Percentiles rank a stretch among this genome's conserved stretches.
phyloP scores from a whole-genome alignment of 257 asterid genomes.

The Rehmannia glutinosa region DNA sequence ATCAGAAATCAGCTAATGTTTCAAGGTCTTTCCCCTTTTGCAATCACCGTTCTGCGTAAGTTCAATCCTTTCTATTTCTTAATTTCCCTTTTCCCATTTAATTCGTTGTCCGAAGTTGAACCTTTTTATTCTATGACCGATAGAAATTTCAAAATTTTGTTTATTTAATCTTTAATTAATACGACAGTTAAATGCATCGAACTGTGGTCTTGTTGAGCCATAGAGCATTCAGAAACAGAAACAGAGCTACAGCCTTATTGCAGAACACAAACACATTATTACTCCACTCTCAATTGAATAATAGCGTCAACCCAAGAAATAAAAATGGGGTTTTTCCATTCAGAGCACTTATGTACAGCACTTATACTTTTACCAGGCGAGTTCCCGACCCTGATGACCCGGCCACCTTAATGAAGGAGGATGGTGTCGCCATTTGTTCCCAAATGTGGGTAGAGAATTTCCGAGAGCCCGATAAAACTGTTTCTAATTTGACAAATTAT shows the following conservation, averaged over 20 bases:
- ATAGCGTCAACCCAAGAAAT: slow-evolving; percentile 13
- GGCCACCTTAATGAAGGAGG: slow-evolving; percentile 87
- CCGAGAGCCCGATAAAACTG: slow-evolving; percentile 59
- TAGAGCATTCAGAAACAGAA: slow-evolving; percentile 29
- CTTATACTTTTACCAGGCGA: slow-evolving; percentile 49
- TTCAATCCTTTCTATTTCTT: not conserved
- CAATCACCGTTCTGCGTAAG: not conserved
- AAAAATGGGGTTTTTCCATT: slow-evolving; percentile 28
- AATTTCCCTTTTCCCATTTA: not conserved
- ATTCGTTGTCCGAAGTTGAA: not conserved
- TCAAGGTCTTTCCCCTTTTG: not conserved
- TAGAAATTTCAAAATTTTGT: not conserved
- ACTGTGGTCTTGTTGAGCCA: slow-evolving; percentile 33
- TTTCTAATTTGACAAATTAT: slow-evolving; percentile 56
- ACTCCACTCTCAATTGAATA: slow-evolving; percentile 28
- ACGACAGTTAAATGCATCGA: slow-evolving; percentile 50
- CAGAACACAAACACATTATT: slow-evolving; percentile 7
- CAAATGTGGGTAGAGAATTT: slow-evolving; percentile 90
- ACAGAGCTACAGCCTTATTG: slow-evolving; percentile 26
- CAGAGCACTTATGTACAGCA: slow-evolving; percentile 37
- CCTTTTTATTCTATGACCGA: not conserved
- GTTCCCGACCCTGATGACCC: slow-evolving; percentile 83
- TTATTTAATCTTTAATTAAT: not conserved
- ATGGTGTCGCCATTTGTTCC: slow-evolving; percentile 70
- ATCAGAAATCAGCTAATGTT: not conserved